These are phyloP conservation scores for Diplotaxis tenuifolia DNA, from an alignment of 345 rosid species.

Conservation along the genomic window DNA sequence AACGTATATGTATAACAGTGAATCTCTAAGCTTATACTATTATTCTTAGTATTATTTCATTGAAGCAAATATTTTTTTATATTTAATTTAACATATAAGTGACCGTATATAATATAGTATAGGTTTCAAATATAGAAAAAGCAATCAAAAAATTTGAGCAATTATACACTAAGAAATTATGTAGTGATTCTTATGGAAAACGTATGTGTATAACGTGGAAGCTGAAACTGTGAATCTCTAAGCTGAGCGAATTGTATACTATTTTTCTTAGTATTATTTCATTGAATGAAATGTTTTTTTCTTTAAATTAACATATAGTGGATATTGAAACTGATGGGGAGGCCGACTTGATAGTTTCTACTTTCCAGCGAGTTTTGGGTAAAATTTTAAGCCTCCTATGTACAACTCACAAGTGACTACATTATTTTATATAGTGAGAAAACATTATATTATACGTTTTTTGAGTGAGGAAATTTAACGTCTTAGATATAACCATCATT, in stretches of 20 bases:
- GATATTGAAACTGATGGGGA: not conserved
- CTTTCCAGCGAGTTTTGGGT: not conserved
- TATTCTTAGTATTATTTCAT: not conserved
- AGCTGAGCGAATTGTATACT: not conserved
- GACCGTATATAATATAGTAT: too few relatives aligned
- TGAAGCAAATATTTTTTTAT: not conserved
- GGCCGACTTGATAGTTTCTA: not conserved
- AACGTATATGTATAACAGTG: not conserved
- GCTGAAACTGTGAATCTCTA: not conserved
- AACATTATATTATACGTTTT: constrained; percentile 8
- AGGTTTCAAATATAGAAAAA: too few relatives aligned
- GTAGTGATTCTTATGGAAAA: not conserved
- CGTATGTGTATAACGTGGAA: not conserved
- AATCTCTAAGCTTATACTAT: not conserved
- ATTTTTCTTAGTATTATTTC: not conserved
- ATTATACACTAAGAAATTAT: too few relatives aligned
- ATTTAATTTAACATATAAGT: not conserved
- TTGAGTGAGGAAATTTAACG: constrained; percentile 15
- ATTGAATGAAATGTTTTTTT: not conserved
- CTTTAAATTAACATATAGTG: not conserved
- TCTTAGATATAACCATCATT: constrained; percentile 12
- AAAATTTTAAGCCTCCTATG: not conserved
- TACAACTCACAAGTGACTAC: not conserved
- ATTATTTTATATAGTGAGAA: not conserved
- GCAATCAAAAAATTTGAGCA: too few relatives aligned